Evolutionary conservation across 208 protist species (phyloP), one percentile per base, ranked within the genome.

Genomic region (Acanthamoeba triangularis): DNA sequence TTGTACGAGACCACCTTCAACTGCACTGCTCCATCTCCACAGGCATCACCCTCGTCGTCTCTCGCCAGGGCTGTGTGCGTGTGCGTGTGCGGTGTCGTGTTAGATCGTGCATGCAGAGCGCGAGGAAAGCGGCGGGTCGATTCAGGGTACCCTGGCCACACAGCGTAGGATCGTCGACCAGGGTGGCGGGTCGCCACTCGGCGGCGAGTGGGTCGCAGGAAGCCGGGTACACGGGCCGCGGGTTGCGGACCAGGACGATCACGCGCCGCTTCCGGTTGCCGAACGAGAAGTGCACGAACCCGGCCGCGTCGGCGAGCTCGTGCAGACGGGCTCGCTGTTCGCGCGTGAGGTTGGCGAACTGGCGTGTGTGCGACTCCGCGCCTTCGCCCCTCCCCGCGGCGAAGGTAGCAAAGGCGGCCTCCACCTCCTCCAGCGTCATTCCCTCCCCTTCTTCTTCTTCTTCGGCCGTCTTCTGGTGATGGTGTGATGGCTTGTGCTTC

Each of bases 1-100:
- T 90, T 90, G 33, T 90, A 90, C 18, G 82, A 65, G 18, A 90
- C 49, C 49, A 90, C 82, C 52, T 69, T 67, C 33, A 90, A 30
- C 35, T 54, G 56, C n/a, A 44, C 52, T 23, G n/a, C 28, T 3
- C 28, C 80, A 14, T n/a, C 37, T 13, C 35, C 16, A 35, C 28
- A 14, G 23, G 7, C 47, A 37, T 28, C 47, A 4, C 37, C 52
- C 33, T 13, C 80, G 20, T 59, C 30, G 49, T 2, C 28, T 59
- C 33, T 6, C 37, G 13, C 35, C 1, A 85, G 23, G 13, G 47
- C 25, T 25, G 33, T 11, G 74, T 54, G 18, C 14, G 5, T 25
- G 44, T 82, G 35, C 5, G 67, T 14, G 14, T 11, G 67, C 14
- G 67, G 8, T 41, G 14, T 30, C n/a, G 14, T 4, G 8, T 5